Conservation (phyloP, 495 filamentous ascomycete species). For the Trichoderma virens region DNA sequence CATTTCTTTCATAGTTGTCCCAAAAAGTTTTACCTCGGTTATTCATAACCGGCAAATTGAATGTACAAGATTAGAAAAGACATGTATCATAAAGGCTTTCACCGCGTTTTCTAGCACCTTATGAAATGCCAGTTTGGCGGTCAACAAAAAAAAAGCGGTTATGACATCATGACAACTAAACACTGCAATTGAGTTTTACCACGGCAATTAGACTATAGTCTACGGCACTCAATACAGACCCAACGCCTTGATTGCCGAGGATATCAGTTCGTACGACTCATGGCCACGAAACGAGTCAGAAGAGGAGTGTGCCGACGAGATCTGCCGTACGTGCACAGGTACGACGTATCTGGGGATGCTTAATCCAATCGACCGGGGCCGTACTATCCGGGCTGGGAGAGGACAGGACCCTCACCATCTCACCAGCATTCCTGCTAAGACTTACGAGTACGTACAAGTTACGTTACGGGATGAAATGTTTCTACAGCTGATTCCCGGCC, state of each 20-base stretch:
- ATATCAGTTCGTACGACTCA: not conserved
- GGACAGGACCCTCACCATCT: not conserved
- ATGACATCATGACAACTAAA: not conserved
- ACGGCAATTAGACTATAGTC: not conserved
- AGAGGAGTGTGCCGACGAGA: not conserved
- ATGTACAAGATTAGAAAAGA: too few species aligned
- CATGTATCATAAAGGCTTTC: not conserved
- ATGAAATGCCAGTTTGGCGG: not conserved
- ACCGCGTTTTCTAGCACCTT: not conserved
- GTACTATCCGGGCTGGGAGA: not conserved
- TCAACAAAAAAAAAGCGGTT: not conserved
- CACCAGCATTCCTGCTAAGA: not conserved
- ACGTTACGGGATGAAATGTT: conserved; percentile 23
- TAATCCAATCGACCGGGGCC: not conserved
- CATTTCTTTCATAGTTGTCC: too few species aligned
- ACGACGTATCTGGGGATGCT: not conserved
- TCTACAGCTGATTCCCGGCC: conserved; percentile 44
- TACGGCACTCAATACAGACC: not conserved
- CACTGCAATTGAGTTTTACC: not conserved
- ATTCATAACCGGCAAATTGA: too few species aligned
- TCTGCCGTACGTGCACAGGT: not conserved
- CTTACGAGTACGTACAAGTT: not conserved
- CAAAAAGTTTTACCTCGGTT: too few species aligned
- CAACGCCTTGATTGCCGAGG: not conserved
- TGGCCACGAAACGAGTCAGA: not conserved